These are phyloP conservation scores for Datura wrightii DNA, from an alignment of 257 asterid genomes.

Conservation along the genomic window DNA sequence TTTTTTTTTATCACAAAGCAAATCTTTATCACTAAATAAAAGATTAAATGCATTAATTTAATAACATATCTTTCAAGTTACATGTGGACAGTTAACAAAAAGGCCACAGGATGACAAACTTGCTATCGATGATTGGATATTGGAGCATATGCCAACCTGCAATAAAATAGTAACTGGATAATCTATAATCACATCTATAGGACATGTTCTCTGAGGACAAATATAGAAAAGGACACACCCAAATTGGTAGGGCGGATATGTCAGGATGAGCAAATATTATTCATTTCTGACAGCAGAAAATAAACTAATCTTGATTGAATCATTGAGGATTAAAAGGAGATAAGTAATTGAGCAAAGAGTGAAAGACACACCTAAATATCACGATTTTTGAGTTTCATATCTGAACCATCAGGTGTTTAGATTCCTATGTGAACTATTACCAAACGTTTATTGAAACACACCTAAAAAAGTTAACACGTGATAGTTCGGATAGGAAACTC, in stretches of 20 bases:
- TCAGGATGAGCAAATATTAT: background rate
- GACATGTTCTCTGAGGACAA: background rate
- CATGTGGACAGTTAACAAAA: constrained; percentile 15
- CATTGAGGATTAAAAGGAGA: background rate
- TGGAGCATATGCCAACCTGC: background rate
- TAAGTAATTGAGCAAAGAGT: too few relatives aligned
- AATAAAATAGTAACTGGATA: background rate
- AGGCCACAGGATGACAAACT: background rate
- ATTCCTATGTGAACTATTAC: too few relatives aligned
- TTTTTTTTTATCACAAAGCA: background rate
- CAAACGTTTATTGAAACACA: too few relatives aligned
- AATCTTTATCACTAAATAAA: background rate
- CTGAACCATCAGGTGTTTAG: too few relatives aligned
- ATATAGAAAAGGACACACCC: background rate
- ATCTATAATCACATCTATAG: background rate
- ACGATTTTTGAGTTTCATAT: too few relatives aligned
- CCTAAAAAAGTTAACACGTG: too few relatives aligned
- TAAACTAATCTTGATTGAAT: background rate
- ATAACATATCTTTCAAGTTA: background rate
- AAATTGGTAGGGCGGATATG: constrained; percentile 21
- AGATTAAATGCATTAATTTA: background rate
- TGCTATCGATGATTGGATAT: background rate
- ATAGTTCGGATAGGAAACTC: too few relatives aligned
- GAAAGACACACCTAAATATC: too few relatives aligned
- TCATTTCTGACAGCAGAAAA: background rate